phyloP scores from a whole-genome alignment of 1,284 basidiomycete genomes.

The Malassezia caprae region DNA sequence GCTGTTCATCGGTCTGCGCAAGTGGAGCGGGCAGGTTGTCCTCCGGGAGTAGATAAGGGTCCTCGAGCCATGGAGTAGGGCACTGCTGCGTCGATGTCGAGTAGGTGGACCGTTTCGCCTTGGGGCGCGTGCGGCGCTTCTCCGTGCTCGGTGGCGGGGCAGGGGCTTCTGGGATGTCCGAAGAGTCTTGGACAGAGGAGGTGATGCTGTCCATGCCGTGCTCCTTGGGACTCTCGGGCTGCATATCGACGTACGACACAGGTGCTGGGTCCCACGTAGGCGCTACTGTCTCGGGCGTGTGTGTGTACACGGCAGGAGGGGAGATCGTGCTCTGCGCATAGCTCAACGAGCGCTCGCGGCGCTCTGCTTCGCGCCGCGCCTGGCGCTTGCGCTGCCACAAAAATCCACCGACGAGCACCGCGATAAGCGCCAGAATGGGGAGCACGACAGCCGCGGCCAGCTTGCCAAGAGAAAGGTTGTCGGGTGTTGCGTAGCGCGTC shows the following conservation, averaged over 20 bases:
- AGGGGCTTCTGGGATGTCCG: neutral
- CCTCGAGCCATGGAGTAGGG: neutral
- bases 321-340: neutral
- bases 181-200: neutral
- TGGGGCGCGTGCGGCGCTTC: neutral
- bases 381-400: conserved; percentile 1
- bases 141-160: neutral
- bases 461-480: conserved; percentile 2
- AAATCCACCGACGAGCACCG: neutral
- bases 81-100: neutral
- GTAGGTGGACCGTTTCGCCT: neutral
- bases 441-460: conserved; percentile 11
- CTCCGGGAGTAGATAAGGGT: neutral
- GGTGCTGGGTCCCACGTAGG: neutral
- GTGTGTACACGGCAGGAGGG: neutral
- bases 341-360: neutral
- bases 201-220: neutral
- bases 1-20: neutral
- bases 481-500: neutral
- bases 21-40: neutral
- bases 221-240: neutral
- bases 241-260: neutral
- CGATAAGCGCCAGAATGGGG: conserved; percentile 1
- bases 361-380: neutral
- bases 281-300: neutral